A percentile compares a stretch with the other conserved stretches of the same genome.
Conservation (phyloP, 2,329 filamentous ascomycete genomes). For the Paraphaeosphaeria minitans region DNA sequence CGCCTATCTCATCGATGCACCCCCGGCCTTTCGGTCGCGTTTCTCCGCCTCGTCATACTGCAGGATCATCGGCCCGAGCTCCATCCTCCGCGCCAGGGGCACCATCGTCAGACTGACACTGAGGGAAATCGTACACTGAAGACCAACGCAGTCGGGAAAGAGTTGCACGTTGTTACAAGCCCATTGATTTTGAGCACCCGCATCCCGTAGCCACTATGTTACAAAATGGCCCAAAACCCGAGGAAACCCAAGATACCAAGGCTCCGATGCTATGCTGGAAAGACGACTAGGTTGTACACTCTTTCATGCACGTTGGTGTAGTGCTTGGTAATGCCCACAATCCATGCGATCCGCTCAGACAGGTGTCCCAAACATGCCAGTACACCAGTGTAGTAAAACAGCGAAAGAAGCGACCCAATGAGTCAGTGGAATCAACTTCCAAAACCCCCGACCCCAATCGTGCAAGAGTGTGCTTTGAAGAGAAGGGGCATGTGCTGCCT, state of each 20-base stretch:
- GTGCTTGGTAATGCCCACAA: conserved; percentile 25
- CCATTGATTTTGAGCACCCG: conserved; percentile 30
- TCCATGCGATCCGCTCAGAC: conserved; percentile 19
- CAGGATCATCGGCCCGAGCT: conserved; percentile 17
- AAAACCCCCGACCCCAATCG: conserved; percentile 21
- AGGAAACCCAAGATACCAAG: conserved; percentile 28
- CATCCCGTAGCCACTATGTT: conserved; percentile 35
- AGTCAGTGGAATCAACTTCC: conserved; percentile 19
- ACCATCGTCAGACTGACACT: not conserved
- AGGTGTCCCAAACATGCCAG: conserved; percentile 31
- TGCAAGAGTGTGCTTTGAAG: conserved; percentile 9
- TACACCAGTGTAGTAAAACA: conserved; percentile 10
- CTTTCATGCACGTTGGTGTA: conserved; percentile 29
- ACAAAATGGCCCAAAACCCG: conserved; percentile 38
- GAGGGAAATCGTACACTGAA: too few species aligned
- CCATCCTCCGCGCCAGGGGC: conserved; percentile 12
- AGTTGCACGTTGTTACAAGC: conserved; percentile 25
- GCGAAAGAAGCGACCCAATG: conserved; percentile 21
- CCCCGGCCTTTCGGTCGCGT: conserved; percentile 23
- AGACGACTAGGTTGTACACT: conserved; percentile 37
- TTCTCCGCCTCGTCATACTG: conserved; percentile 36
- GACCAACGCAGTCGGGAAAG: not conserved
- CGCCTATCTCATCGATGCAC: conserved; percentile 32
- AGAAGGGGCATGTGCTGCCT: conserved; percentile 2
- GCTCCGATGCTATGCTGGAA: conserved; percentile 48